Percentiles rank a stretch among this genome's conserved stretches.
Conservation (phyloP, 768 basidiomycete species). For the Boletus rufocinnamomeus region DNA sequence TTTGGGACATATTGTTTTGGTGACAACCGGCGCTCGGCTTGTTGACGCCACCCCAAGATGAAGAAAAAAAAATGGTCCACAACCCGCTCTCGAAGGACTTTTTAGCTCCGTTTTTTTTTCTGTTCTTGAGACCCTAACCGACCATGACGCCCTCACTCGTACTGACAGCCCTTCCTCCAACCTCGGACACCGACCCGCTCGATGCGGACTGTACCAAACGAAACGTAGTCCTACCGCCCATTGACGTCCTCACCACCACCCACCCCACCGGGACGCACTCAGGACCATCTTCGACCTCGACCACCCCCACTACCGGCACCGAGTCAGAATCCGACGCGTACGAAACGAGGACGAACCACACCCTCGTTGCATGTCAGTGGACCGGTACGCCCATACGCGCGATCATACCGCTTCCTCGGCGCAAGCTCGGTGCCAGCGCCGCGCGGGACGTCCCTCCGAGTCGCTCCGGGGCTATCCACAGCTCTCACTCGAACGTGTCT, state of each 20-base stretch:
- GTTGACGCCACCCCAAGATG: conserved; percentile 4
- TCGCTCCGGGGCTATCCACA: background rate
- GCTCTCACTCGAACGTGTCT: background rate
- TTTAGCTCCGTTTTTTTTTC: background rate
- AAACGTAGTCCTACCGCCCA: background rate
- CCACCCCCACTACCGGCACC: background rate
- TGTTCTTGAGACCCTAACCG: no score
- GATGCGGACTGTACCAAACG: conserved; percentile 6
- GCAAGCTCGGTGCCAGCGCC: background rate
- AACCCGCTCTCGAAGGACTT: background rate
- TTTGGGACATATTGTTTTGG: conserved; percentile 12
- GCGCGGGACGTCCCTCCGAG: background rate
- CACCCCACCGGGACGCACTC: background rate
- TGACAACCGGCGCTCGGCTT: background rate
- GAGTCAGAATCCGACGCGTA: background rate
- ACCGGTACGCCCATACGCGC: conserved; percentile 28
- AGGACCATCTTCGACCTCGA: background rate
- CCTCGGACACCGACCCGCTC: background rate
- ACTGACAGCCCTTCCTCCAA: background rate
- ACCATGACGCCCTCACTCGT: conserved; percentile 16
- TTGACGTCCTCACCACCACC: conserved; percentile 3
- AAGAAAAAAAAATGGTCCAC: conserved; percentile 1
- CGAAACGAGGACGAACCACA: background rate
- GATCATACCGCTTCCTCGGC: conserved; percentile 23
- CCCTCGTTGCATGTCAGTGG: conserved; percentile 10